Evolutionary conservation across 495 filamentous ascomycete species (phyloP), one percentile per base, ranked within the genome.

Genomic region (Lasiosphaeria ovina): DNA sequence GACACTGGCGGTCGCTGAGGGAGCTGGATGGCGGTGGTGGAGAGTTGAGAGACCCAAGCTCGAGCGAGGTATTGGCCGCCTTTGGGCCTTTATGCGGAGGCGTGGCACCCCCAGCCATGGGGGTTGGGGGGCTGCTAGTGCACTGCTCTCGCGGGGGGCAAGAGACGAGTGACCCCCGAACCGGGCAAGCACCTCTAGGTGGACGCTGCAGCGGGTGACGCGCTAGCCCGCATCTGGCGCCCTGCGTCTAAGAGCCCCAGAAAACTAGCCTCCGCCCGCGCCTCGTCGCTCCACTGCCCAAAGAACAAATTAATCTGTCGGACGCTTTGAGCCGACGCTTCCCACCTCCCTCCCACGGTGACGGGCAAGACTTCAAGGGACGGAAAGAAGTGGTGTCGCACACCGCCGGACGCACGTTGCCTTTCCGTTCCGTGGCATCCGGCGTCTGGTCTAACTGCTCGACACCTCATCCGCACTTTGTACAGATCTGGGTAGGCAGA

Each of bases 401-500:
- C 44, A 47, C 44, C 44, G 44, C 44, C 44, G 44, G 44, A 47
- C 44, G 44, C 44, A 47, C 12, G 2, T n/a, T 14, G 44, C 7
- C 44, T n/a, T n/a, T 47, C 44, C 44, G 44, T n/a, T 47, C 44
- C 44, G 44, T 47, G 44, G 7, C 44, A 47, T 47, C 44, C 44
- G 44, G 16, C 44, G 24, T 2, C 24, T 24, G 24, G 24, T 24
- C 24, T 24, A 24, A 24, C 24, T 24, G n/a, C n/a, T n/a, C n/a
- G 24, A 2, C 24, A 24, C 24, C 24, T 24, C 24, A 24, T 24
- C 24, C 24, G 24, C 24, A 24, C 24, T 24, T 24, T 24, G 24
- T 24, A 24, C 24, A 24, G 24, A 24, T 24, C 24, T 24, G 24
- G 24, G 24, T 24, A 24, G 24, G 24, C 24, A 24, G 24, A 24